A percentile compares a stretch with the other conserved stretches of the same genome.
Evolutionary conservation across 495 filamentous ascomycete species (phyloP).

Genomic region (Aspergillus nidulans): DNA sequence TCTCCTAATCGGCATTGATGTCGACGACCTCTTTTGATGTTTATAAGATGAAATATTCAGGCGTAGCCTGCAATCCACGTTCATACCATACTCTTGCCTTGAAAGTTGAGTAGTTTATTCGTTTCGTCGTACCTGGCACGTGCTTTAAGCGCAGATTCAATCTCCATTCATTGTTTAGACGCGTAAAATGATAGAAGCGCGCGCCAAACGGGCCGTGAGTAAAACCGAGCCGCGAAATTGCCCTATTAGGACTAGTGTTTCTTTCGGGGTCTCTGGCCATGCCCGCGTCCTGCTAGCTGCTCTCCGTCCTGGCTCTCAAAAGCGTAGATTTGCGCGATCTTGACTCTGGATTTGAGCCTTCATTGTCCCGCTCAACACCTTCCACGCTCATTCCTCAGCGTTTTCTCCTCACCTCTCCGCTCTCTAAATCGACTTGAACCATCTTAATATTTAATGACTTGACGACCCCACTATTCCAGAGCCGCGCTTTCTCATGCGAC

Average conservation of each 20-base stretch:
- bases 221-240: slow-evolving; percentile 22
- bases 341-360: slow-evolving; percentile 50
- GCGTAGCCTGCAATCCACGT: slow-evolving; percentile 17
- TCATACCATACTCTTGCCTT: neutral
- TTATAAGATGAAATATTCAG: slow-evolving; percentile 25
- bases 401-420: slow-evolving; percentile 31
- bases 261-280: slow-evolving; percentile 43
- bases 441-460: slow-evolving; percentile 30
- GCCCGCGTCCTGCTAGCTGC: slow-evolving; percentile 30
- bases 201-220: slow-evolving; percentile 26
- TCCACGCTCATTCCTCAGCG: slow-evolving; percentile 31
- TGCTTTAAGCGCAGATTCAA: neutral
- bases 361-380: slow-evolving; percentile 27
- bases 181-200: slow-evolving; percentile 11
- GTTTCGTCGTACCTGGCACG: neutral
- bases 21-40: slow-evolving; percentile 36
- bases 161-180: slow-evolving; percentile 4
- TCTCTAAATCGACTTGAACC: slow-evolving; percentile 69
- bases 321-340: slow-evolving; percentile 36
- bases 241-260: slow-evolving; percentile 36
- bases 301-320: slow-evolving; percentile 29
- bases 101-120: neutral
- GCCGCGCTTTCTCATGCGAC: slow-evolving; percentile 27
- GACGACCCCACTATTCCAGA: slow-evolving; percentile 21
- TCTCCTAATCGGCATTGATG: slow-evolving; percentile 33